Conservation (phyloP, 208 protist species). For the Leishmania amazonensis region DNA sequence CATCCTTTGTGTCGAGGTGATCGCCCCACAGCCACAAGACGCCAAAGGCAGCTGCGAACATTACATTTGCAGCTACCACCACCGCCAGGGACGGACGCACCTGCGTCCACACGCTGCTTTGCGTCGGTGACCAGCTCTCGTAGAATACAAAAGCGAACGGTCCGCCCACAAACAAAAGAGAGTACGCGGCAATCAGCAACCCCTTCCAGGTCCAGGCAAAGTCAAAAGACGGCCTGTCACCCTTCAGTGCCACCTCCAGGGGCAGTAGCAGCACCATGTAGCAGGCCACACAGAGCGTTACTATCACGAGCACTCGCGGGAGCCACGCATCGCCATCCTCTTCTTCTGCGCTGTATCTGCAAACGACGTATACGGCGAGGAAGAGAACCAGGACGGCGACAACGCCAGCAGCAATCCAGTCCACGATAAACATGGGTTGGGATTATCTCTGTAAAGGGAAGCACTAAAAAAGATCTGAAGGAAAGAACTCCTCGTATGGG, state of each 20-base stretch:
- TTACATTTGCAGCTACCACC: conserved; percentile 14
- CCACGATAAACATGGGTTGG: conserved; percentile 28
- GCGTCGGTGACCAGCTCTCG: conserved; percentile 72
- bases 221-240: conserved; percentile 25
- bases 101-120: conserved; percentile 27
- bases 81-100: conserved; percentile 19
- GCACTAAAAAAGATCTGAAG: conserved; percentile 8
- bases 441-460: not conserved
- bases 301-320: conserved; percentile 41
- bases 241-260: conserved; percentile 84
- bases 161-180: conserved; percentile 60
- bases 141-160: conserved; percentile 91
- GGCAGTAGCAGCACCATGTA: conserved; percentile 91
- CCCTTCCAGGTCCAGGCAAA: conserved; percentile 33
- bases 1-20: conserved; percentile 12
- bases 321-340: conserved; percentile 71
- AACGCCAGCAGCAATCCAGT: conserved; percentile 52
- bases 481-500: not conserved
- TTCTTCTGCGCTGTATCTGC: conserved; percentile 53
- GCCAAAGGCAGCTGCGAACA: conserved; percentile 23
- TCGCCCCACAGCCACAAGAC: conserved; percentile 31
- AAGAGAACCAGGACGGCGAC: conserved; percentile 51
- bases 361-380: conserved; percentile 56
- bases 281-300: conserved; percentile 49
- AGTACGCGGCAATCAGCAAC: conserved; percentile 24